Evolutionary conservation across 164 flowering plant species (phyloP).

Genomic region (Buxus sempervirens): DNA sequence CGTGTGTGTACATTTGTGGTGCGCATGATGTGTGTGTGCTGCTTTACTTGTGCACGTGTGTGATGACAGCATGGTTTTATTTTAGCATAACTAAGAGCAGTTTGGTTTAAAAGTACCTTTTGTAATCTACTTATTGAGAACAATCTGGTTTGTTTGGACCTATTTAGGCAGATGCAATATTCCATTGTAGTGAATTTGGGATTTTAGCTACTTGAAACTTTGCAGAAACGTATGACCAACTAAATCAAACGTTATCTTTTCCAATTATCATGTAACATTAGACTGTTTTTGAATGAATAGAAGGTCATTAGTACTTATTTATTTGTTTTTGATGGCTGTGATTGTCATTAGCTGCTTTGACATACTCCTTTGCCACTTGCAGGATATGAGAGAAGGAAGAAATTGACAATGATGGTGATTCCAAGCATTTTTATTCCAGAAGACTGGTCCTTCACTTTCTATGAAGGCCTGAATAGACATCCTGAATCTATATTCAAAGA

Average conservation of each 20-base stretch:
- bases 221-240: background rate
- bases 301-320: background rate
- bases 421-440: slow-evolving; percentile 97
- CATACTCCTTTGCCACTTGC: slow-evolving; percentile 2
- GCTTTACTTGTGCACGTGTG: no score
- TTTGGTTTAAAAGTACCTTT: no score
- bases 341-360: background rate
- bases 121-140: no score
- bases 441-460: slow-evolving; percentile 97
- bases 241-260: background rate
- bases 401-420: slow-evolving; percentile 83
- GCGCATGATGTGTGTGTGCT: no score
- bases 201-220: background rate
- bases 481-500: slow-evolving; percentile 88
- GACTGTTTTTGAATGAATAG: background rate
- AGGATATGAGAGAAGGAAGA: slow-evolving; percentile 72
- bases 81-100: no score
- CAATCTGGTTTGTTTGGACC: background rate
- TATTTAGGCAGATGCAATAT: background rate
- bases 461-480: slow-evolving; percentile 89
- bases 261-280: background rate
- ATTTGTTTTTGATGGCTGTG: background rate
- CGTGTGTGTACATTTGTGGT: no score
- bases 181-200: background rate
- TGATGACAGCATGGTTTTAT: no score